Conservation (phyloP, 2,329 filamentous ascomycete genomes). For the Ilyonectria robusta region DNA sequence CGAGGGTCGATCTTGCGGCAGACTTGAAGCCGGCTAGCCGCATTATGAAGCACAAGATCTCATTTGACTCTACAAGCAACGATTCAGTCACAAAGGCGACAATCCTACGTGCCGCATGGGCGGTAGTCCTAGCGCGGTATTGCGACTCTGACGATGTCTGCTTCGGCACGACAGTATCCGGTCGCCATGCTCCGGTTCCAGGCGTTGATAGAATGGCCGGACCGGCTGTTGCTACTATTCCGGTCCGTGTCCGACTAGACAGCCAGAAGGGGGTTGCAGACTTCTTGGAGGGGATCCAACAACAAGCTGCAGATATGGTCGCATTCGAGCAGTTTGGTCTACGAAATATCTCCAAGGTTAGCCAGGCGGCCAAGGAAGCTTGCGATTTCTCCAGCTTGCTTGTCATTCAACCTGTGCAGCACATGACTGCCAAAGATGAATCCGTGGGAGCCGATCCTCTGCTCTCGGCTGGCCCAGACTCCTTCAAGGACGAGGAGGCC, state of each 20-base stretch:
- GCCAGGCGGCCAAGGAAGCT: conserved; percentile 8
- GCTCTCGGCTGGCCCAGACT: not conserved
- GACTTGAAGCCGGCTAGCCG: conserved; percentile 61
- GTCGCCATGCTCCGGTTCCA: conserved; percentile 48
- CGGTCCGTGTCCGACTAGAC: conserved; percentile 47
- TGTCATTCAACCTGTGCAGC: conserved; percentile 29
- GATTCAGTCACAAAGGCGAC: conserved; percentile 30
- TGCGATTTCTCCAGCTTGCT: conserved; percentile 17
- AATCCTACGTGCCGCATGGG: conserved; percentile 59
- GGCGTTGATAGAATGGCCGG: conserved; percentile 41
- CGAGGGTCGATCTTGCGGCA: conserved; percentile 57
- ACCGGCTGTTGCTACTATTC: conserved; percentile 52
- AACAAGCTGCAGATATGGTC: conserved; percentile 28
- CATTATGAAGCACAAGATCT: conserved; percentile 43
- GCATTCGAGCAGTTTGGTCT: conserved; percentile 33
- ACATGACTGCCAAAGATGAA: not conserved
- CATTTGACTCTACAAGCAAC: not conserved
- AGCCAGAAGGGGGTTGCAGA: conserved; percentile 46
- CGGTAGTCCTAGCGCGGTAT: conserved; percentile 66
- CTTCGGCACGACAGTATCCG: conserved; percentile 60
- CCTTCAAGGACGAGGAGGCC: conserved; percentile 13
- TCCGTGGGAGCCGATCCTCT: not conserved
- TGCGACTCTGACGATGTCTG: conserved; percentile 56
- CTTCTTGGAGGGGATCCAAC: conserved; percentile 55
- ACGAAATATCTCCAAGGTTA: conserved; percentile 37